phyloP scores from a whole-genome alignment of 169 alveolate genomes.

The Theileria sp. region DNA sequence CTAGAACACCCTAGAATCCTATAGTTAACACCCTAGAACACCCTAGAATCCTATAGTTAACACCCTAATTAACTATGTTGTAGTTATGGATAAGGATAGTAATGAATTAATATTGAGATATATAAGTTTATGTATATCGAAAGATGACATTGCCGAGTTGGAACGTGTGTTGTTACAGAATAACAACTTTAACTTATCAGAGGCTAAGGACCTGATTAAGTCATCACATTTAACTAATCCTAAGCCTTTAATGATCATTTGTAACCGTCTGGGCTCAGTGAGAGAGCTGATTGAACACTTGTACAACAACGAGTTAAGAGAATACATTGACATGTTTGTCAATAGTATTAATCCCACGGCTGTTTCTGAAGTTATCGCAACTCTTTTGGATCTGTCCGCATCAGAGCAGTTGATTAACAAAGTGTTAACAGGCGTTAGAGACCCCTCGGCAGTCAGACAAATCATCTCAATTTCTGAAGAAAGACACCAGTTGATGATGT shows the following conservation, averaged over 20 bases:
- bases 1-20: too few species aligned
- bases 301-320: constrained; percentile 91
- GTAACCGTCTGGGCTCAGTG: constrained; percentile 96
- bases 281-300: constrained; percentile 97
- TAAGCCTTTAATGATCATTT: constrained; percentile 96
- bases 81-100: not conserved
- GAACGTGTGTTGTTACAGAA: constrained; percentile 95
- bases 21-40: too few species aligned
- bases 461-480: constrained; percentile 96
- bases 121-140: constrained; percentile 96
- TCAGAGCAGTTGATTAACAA: constrained; percentile 94
- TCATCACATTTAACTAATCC: constrained; percentile 95
- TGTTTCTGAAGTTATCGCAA: constrained; percentile 96
- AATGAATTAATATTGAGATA: constrained; percentile 82
- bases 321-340: constrained; percentile 96
- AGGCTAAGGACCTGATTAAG: constrained; percentile 94
- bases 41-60: too few species aligned
- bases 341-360: constrained; percentile 94
- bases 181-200: constrained; percentile 93
- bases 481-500: constrained; percentile 88
- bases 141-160: constrained; percentile 93
- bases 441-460: constrained; percentile 92
- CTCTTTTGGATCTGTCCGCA: constrained; percentile 96
- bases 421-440: constrained; percentile 88
- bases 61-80: too few species aligned